phyloP scores from a whole-genome alignment of 805 yeast species.

The Suhomyces emberorum region DNA sequence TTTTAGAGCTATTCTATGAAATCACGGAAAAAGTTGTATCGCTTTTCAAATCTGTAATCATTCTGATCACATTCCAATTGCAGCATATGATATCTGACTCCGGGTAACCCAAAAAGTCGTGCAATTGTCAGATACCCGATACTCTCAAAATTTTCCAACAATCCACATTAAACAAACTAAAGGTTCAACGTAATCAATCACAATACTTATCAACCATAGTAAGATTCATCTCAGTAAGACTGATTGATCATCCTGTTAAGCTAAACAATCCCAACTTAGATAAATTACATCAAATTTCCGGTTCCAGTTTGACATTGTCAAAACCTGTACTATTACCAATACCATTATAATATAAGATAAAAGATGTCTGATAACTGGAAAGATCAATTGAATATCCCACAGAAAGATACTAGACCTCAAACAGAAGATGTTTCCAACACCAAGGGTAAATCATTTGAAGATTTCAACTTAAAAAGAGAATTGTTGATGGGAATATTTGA shows the following conservation, averaged over 20 bases:
- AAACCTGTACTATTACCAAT: background rate
- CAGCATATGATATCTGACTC: too few species aligned
- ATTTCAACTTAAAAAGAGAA: constrained; percentile 87
- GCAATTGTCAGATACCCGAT: too few species aligned
- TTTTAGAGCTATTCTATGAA: too few species aligned
- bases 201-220: background rate
- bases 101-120: too few species aligned
- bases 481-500: constrained; percentile 97
- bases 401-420: constrained; percentile 89
- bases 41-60: too few species aligned
- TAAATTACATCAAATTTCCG: too few species aligned
- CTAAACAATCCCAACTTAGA: background rate
- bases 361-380: constrained; percentile 52
- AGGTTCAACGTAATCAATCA: background rate
- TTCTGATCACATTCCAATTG: too few species aligned
- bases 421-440: constrained; percentile 94
- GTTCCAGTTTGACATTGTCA: background rate
- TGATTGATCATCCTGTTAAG: background rate
- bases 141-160: background rate
- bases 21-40: too few species aligned
- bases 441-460: constrained; percentile 88
- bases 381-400: constrained; percentile 66
- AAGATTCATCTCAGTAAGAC: background rate
- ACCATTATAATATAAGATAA: background rate
- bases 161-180: background rate